Evolutionary conservation across 345 rosid species (phyloP), one percentile per base, ranked within the genome.

Genomic region (Stellera chamaejasme): DNA sequence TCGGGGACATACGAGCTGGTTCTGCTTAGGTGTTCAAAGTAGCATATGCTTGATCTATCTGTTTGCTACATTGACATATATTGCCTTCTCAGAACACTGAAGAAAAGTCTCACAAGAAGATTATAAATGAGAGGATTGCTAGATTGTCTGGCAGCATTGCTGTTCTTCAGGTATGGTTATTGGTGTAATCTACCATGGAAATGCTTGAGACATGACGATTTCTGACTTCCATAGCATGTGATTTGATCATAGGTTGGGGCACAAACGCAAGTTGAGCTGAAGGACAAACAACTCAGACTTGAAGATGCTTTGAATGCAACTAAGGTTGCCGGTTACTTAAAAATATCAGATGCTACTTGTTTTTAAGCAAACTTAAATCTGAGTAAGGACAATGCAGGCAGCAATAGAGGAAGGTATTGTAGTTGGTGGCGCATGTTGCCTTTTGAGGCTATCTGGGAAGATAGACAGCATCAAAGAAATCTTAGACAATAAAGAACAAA

Each of bases 271-370:
- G 83, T 92, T 58, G 96, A 92, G 73, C 67, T 85, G 77, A 92
- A 85, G 74, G 98, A 92, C 66, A 92, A 88, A 64, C 90, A 82
- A 71, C 82, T 88, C 48, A 80, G 82, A 55, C 72, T 82, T 48
- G 98, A 88, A 77, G 98, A 88, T 79, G 96, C 98, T 66, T 60
- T 88, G 66, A 91, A 91, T 69, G 95, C 98, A 54, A 92, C 98
- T 5, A 92, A 92, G 95, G 96, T 88, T 56, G 27, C 48, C 42
- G 36, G 26, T 56, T 58, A 27, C 54, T 51, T 26, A 10, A 14
- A 25, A 43, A 48, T 65, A 36, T 58, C 39, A 13, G 2, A 2
- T 1, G 1, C 27, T 45, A 56, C 42, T 60, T 62, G 26, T 16
- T 11, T 11, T 47, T 14, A 42, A 43, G 26, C 8, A 27, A 48